Evolutionary conservation across 176 grass and related monocot genomes (phyloP).

Genomic region (Rhynchospora tenuis): DNA sequence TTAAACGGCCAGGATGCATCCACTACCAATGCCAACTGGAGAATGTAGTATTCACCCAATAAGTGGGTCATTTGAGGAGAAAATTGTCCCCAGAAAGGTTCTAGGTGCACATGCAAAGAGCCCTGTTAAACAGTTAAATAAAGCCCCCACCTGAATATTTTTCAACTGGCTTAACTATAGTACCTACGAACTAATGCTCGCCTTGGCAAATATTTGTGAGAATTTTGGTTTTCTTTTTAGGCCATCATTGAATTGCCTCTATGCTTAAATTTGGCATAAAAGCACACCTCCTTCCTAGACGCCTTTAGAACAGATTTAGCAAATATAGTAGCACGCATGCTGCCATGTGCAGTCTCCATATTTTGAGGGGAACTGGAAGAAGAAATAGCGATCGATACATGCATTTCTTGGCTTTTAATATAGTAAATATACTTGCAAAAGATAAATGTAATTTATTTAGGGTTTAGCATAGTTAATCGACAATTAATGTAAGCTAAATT

Average conservation of each 20-base stretch:
- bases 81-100: slow-evolving; percentile 21
- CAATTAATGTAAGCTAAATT: too few species aligned
- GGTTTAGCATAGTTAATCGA: not conserved
- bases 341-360: not conserved
- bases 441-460: not conserved
- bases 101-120: slow-evolving; percentile 13
- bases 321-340: not conserved
- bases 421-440: not conserved
- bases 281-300: not conserved
- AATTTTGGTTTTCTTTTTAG: not conserved
- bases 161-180: slow-evolving; percentile 4
- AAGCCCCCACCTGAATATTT: slow-evolving; percentile 2
- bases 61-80: slow-evolving; percentile 13
- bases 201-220: not conserved
- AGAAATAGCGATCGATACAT: not conserved
- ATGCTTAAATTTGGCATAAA: slow-evolving; percentile 1
- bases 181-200: not conserved
- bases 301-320: not conserved
- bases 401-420: not conserved
- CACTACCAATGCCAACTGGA: not conserved
- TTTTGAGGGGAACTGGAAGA: not conserved
- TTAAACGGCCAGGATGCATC: not conserved
- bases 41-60: not conserved
- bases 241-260: not conserved
- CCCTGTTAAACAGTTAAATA: not conserved